A percentile compares a stretch with the other conserved stretches of the same genome.
These are phyloP conservation scores for Leccinum fibrillosum DNA, from an alignment of 768 basidiomycete genomes.

Conservation along the genomic window DNA sequence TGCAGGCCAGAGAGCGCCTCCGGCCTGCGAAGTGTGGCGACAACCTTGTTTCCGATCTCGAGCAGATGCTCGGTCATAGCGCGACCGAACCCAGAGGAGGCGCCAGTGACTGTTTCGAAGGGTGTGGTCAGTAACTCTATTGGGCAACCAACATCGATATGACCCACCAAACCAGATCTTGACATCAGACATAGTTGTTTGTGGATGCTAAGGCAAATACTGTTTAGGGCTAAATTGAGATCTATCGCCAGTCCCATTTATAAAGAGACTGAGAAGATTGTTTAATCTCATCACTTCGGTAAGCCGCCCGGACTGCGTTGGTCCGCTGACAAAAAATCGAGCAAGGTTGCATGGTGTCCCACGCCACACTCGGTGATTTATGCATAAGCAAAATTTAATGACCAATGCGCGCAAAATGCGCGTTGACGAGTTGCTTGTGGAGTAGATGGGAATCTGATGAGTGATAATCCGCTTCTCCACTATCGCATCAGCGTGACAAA, in stretches of 20 bases:
- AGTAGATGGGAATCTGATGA: not conserved
- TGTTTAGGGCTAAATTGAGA: not conserved
- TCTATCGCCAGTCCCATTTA: not conserved
- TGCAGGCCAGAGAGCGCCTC: slow-evolving; percentile 28
- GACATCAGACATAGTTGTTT: slow-evolving; percentile 10
- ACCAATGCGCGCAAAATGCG: not conserved
- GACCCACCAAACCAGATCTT: slow-evolving; percentile 21
- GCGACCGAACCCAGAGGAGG: slow-evolving; percentile 37
- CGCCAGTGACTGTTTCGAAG: slow-evolving; percentile 13
- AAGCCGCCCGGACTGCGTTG: not conserved
- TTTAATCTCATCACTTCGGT: not conserved
- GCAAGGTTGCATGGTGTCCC: not conserved
- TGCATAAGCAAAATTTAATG: not conserved
- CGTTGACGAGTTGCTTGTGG: not conserved
- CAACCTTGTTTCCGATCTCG: slow-evolving; percentile 34
- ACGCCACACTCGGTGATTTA: not conserved
- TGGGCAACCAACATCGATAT: not conserved
- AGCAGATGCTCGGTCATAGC: slow-evolving; percentile 27
- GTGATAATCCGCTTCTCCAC: not conserved
- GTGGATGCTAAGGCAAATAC: not conserved
- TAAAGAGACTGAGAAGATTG: not conserved
- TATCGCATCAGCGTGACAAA: not conserved
- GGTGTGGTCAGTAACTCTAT: not conserved
- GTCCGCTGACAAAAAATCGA: not conserved
- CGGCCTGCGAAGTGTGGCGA: slow-evolving; percentile 43